A percentile compares a stretch with the other conserved stretches of the same genome.
phyloP scores from a whole-genome alignment of 192 early-diverging fungal species.

The Linnemannia schmuckeri region DNA sequence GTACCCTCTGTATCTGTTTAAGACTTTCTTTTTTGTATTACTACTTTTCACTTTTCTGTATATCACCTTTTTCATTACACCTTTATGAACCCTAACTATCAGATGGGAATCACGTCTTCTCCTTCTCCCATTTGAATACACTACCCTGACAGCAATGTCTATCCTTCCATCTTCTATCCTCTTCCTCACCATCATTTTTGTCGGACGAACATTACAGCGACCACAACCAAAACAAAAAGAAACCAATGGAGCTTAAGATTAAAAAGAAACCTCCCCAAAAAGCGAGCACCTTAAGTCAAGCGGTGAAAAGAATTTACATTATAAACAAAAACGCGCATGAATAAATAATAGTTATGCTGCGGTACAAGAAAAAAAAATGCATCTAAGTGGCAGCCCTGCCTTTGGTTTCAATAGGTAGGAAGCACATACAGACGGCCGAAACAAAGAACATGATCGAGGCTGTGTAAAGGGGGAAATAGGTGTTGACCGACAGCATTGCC shows the following conservation, averaged over 20 bases:
- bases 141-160: neutral
- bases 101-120: neutral
- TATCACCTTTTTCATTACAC: neutral
- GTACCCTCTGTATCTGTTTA: slow-evolving; percentile 31
- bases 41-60: slow-evolving; percentile 20
- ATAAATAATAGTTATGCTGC: neutral
- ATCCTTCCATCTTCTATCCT: neutral
- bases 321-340: neutral
- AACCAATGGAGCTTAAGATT: neutral
- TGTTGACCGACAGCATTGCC: slow-evolving; percentile 67
- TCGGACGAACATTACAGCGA: neutral
- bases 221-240: neutral
- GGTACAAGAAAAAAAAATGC: neutral
- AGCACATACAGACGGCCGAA: slow-evolving; percentile 73
- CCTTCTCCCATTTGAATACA: neutral
- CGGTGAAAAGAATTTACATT: too few relatives aligned
- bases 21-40: slow-evolving; percentile 10
- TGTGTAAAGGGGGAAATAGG: slow-evolving; percentile 75
- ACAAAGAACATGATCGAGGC: slow-evolving; percentile 68
- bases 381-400: slow-evolving; percentile 47
- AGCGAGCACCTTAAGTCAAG: too few relatives aligned
- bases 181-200: neutral
- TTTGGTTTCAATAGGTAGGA: slow-evolving; percentile 80
- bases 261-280: neutral
- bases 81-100: neutral